Percentiles rank a stretch among this genome's conserved stretches.
phyloP scores from a whole-genome alignment of 2,329 filamentous ascomycete species.

The Fusarium staphyleae region DNA sequence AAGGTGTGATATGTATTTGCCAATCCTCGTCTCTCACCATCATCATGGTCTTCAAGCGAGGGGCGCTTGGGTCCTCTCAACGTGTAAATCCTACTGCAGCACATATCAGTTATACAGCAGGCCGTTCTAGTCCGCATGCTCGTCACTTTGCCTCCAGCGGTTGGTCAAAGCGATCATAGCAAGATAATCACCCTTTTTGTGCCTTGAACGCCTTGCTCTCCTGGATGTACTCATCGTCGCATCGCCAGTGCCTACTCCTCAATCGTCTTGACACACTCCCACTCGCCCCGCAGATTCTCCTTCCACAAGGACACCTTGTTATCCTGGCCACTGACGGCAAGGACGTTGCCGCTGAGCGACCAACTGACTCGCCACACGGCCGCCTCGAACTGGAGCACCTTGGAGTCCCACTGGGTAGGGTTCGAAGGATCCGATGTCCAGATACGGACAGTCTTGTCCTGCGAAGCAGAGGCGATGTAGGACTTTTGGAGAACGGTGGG shows the following conservation, averaged over 20 bases:
- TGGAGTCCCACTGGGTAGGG: conserved; percentile 80
- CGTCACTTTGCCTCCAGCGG: conserved; percentile 24
- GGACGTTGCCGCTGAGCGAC: conserved; percentile 95
- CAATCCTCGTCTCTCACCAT: conserved; percentile 1
- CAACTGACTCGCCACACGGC: conserved; percentile 97
- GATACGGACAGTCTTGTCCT: conserved; percentile 97
- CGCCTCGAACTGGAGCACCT: conserved; percentile 85
- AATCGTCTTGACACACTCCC: conserved; percentile 97
- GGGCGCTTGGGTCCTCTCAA: neutral
- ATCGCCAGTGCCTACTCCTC: conserved; percentile 71
- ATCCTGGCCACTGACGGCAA: conserved; percentile 91
- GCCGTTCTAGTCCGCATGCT: conserved; percentile 1
- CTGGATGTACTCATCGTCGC: conserved; percentile 70
- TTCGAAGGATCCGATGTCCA: conserved; percentile 78
- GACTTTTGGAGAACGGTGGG: conserved; percentile 94
- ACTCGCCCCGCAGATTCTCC: conserved; percentile 94
- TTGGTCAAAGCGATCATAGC: conserved; percentile 32
- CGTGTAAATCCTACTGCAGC: conserved; percentile 1
- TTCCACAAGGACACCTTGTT: conserved; percentile 99
- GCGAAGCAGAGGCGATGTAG: conserved; percentile 93
- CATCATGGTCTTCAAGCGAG: neutral
- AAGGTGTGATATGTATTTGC: neutral
- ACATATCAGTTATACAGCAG: neutral
- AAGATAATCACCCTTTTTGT: conserved; percentile 40
- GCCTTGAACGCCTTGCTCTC: conserved; percentile 49